Conservation (phyloP, 2,329 filamentous ascomycete genomes). For the Thermoascus crustaceus region DNA sequence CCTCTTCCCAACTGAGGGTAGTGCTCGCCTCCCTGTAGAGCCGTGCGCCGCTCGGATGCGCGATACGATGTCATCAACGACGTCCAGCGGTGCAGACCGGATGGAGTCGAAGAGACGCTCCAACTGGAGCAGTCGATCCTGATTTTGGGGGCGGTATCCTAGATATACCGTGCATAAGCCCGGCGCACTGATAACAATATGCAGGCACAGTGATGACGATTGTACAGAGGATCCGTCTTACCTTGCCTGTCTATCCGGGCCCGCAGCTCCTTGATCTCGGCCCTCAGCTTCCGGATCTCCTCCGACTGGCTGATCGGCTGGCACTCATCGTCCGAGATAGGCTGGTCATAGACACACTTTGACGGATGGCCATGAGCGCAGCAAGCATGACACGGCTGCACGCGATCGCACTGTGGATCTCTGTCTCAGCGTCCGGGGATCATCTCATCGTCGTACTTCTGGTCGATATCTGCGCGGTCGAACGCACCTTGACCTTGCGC, state of each 20-base stretch:
- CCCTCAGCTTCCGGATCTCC: conserved; percentile 27
- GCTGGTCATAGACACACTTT: conserved; percentile 28
- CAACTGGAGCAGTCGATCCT: conserved; percentile 22
- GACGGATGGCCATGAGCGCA: conserved; percentile 33
- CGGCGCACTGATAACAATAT: no score
- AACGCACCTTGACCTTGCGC: conserved; percentile 32
- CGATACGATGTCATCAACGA: conserved; percentile 24
- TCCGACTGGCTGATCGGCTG: conserved; percentile 29
- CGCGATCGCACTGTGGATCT: conserved; percentile 27
- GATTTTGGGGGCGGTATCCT: conserved; percentile 12
- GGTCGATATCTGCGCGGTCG: conserved; percentile 4
- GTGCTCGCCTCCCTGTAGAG: conserved; percentile 11
- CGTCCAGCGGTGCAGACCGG: conserved; percentile 22
- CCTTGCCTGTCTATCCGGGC: conserved; percentile 19
- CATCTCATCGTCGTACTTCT: conserved; percentile 1
- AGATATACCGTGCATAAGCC: neutral
- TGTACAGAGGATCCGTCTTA: conserved; percentile 6
- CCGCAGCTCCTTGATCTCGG: conserved; percentile 26
- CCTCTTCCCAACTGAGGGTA: conserved; percentile 13
- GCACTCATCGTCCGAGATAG: conserved; percentile 23
- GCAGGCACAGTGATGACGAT: conserved; percentile 1
- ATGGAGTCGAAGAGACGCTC: conserved; percentile 27
- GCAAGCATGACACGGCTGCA: conserved; percentile 32
- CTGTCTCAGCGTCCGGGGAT: conserved; percentile 10
- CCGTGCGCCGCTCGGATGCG: conserved; percentile 19